Evolutionary conservation across 1,284 basidiomycete species (phyloP).

Genomic region (Boletus semigastroideus): DNA sequence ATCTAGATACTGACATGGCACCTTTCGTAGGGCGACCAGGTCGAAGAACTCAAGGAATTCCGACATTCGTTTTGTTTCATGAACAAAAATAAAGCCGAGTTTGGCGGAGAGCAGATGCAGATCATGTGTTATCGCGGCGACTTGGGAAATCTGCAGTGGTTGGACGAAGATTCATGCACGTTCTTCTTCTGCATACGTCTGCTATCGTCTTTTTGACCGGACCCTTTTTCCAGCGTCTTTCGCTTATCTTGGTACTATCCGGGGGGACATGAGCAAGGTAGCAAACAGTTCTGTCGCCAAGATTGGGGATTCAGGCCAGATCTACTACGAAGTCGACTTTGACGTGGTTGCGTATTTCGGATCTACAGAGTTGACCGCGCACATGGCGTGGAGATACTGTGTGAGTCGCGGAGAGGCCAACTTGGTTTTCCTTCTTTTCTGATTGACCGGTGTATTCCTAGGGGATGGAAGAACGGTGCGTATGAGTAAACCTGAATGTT

Average conservation of each 20-base stretch:
- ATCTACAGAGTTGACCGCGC: conserved; percentile 1
- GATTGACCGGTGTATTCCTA: not conserved
- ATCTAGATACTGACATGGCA: not conserved
- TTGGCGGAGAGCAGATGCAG: not conserved
- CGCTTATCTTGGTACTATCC: not conserved
- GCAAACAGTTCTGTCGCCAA: not conserved
- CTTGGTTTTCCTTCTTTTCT: too few relatives aligned
- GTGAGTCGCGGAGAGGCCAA: not conserved
- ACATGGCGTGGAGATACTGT: not conserved
- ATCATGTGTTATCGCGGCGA: not conserved
- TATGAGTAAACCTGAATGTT: not conserved
- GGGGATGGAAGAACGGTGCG: not conserved
- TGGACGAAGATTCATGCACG: not conserved
- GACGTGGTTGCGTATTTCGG: conserved; percentile 1
- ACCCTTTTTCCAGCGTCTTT: not conserved
- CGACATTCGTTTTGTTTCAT: not conserved
- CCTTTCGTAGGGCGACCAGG: not conserved
- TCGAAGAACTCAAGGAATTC: not conserved
- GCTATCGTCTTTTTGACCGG: not conserved
- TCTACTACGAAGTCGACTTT: not conserved
- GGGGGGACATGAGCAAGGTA: not conserved
- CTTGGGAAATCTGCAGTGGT: not conserved
- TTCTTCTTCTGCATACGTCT: not conserved
- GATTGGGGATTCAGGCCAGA: not conserved
- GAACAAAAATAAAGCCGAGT: not conserved